These are phyloP conservation scores for Ascochyta lentis DNA, from an alignment of 2,329 filamentous ascomycete species.

Conservation along the genomic window DNA sequence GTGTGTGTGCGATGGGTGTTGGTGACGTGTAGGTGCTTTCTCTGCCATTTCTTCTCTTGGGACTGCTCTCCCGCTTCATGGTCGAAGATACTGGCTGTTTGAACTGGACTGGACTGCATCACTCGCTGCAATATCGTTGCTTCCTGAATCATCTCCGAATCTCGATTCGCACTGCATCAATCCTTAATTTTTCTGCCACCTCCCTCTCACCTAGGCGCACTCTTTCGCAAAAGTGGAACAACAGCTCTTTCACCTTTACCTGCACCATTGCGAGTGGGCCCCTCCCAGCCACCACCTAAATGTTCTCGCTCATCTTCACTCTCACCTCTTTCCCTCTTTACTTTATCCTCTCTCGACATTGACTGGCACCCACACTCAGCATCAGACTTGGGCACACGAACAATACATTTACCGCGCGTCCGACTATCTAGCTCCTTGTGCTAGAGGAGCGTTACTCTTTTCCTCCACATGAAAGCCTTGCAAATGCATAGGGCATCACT, in stretches of 20 bases:
- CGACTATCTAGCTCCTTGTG: too few relatives aligned
- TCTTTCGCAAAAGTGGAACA: not conserved
- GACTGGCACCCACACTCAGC: not conserved
- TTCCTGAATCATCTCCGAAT: not conserved
- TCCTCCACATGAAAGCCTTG: not conserved
- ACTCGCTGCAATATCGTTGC: not conserved
- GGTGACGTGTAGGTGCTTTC: not conserved
- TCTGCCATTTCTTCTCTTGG: not conserved
- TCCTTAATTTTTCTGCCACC: not conserved
- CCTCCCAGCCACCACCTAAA: not conserved
- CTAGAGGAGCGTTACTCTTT: not conserved
- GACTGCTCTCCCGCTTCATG: too few relatives aligned
- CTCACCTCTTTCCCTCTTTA: not conserved
- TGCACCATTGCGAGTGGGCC: not conserved
- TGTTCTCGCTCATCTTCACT: not conserved
- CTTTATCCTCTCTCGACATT: not conserved
- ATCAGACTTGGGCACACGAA: not conserved
- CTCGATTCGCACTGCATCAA: not conserved
- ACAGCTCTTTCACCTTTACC: not conserved
- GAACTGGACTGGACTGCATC: not conserved
- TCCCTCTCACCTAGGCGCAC: not conserved
- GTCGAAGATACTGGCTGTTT: too few relatives aligned
- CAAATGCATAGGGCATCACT: not conserved
- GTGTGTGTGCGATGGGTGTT: not conserved
- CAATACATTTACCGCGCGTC: not conserved